A percentile compares a stretch with the other conserved stretches of the same genome.
Evolutionary conservation across 2,329 filamentous ascomycete species (phyloP).

Genomic region (Fusarium sp.): DNA sequence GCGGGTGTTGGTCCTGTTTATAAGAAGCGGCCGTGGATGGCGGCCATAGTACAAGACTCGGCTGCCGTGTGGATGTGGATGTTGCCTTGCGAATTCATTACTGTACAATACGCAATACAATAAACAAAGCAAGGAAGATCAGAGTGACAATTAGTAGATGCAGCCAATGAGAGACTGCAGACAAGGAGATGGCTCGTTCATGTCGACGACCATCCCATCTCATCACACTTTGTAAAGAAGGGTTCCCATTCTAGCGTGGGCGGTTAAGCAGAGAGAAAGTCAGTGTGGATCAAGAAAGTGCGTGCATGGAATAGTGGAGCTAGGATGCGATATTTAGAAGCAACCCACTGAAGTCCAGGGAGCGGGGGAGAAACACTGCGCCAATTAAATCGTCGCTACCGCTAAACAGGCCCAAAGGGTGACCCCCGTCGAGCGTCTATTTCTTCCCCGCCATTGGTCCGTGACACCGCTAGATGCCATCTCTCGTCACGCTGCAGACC

Average conservation of each 20-base stretch:
- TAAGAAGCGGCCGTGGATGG: slow-evolving; percentile 40
- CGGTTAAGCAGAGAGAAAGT: slow-evolving; percentile 38
- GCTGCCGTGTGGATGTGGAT: slow-evolving; percentile 2
- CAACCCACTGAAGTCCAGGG: slow-evolving; percentile 7
- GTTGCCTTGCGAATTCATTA: slow-evolving; percentile 25
- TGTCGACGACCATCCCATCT: slow-evolving; percentile 22
- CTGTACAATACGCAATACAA: slow-evolving; percentile 6
- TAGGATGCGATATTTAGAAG: slow-evolving; percentile 37
- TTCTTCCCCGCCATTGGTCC: slow-evolving; percentile 36
- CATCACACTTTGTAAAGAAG: slow-evolving; percentile 30
- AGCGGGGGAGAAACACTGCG: slow-evolving; percentile 24
- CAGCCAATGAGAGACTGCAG: slow-evolving; percentile 32
- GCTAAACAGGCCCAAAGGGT: slow-evolving; percentile 27
- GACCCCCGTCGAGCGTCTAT: slow-evolving; percentile 41
- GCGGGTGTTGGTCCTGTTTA: slow-evolving; percentile 51
- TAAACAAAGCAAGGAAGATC: slow-evolving; percentile 6
- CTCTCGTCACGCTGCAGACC: slow-evolving; percentile 41
- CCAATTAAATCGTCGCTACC: slow-evolving; percentile 22
- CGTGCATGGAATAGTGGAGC: slow-evolving; percentile 28
- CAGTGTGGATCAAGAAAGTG: slow-evolving; percentile 35
- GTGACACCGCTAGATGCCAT: slow-evolving; percentile 36
- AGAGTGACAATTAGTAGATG: neutral
- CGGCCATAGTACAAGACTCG: slow-evolving; percentile 15
- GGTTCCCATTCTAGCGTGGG: slow-evolving; percentile 35
- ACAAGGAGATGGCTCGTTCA: slow-evolving; percentile 40